A percentile compares a stretch with the other conserved stretches of the same genome.
These are phyloP conservation scores for Arthrobotrys sphaeroides DNA, from an alignment of 2,329 filamentous ascomycete genomes.

Conservation along the genomic window DNA sequence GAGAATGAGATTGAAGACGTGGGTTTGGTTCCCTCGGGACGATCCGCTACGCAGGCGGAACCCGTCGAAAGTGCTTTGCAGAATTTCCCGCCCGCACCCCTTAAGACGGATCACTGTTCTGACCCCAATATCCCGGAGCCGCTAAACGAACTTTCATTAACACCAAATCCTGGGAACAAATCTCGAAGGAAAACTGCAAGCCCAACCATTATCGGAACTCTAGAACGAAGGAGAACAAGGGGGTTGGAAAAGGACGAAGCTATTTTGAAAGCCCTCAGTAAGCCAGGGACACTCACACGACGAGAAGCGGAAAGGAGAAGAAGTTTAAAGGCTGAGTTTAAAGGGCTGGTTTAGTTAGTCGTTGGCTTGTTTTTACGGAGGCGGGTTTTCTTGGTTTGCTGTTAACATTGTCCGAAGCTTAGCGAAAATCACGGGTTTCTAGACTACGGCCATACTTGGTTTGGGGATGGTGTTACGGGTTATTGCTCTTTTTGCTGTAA, in stretches of 20 bases:
- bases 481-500: background rate
- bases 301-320: constrained; percentile 35
- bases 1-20: constrained; percentile 34
- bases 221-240: constrained; percentile 31
- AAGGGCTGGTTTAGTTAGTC: constrained; percentile 5
- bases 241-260: constrained; percentile 44
- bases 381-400: background rate
- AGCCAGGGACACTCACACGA: constrained; percentile 35
- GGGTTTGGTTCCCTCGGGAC: constrained; percentile 13
- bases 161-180: background rate
- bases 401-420: background rate
- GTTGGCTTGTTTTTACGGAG: background rate
- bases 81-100: background rate
- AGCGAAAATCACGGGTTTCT: constrained; percentile 16
- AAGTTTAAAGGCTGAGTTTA: constrained; percentile 39
- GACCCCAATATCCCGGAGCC: background rate
- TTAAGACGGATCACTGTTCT: background rate
- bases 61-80: background rate
- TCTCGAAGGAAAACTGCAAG: constrained; percentile 16
- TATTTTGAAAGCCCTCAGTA: constrained; percentile 30
- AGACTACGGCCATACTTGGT: background rate
- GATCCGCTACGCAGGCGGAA: background rate
- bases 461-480: background rate
- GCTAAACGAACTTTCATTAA: background rate
- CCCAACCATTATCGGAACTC: background rate